phyloP scores from a whole-genome alignment of 805 yeast species.

The Starmerella bombicola region DNA sequence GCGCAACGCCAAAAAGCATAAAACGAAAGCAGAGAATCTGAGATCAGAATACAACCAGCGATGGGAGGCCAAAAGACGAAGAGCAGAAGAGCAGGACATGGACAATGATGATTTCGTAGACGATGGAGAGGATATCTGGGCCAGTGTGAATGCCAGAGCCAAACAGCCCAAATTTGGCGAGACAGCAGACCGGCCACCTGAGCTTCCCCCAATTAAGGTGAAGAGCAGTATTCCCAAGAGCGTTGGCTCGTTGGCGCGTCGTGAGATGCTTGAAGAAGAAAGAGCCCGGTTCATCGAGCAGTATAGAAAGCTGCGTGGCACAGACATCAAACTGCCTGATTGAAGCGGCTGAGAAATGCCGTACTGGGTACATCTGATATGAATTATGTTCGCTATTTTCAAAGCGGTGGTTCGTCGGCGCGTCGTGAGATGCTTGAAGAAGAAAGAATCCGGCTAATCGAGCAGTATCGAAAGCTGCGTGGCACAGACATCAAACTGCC shows the following conservation, averaged over 20 bases:
- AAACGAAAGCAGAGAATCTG: conserved; percentile 21
- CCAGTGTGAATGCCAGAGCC: conserved; percentile 24
- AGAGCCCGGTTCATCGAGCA: conserved; percentile 29
- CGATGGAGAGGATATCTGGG: conserved; percentile 36
- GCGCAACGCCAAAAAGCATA: conserved; percentile 23
- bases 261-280: conserved; percentile 31
- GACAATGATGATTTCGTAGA: conserved; percentile 23
- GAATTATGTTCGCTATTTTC: too few species aligned
- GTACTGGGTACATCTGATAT: too few species aligned
- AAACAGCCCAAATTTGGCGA: conserved; percentile 33
- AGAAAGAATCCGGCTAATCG: conserved; percentile 31
- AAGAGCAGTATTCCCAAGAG: conserved; percentile 31
- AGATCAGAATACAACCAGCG: conserved; percentile 20
- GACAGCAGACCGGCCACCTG: conserved; percentile 34
- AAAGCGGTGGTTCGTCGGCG: too few species aligned
- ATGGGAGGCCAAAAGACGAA: conserved; percentile 17
- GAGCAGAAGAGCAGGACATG: conserved; percentile 10
- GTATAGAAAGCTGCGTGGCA: conserved; percentile 23
- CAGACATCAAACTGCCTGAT: not conserved
- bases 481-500: conserved; percentile 2
- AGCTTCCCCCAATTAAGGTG: conserved; percentile 26
- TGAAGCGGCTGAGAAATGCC: too few species aligned
- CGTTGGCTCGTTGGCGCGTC: conserved; percentile 29
- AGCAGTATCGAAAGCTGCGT: conserved; percentile 23
- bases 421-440: conserved; percentile 30